Evolutionary conservation across 139 green algal genomes (phyloP).

Genomic region (Tetradesmus obliquus): DNA sequence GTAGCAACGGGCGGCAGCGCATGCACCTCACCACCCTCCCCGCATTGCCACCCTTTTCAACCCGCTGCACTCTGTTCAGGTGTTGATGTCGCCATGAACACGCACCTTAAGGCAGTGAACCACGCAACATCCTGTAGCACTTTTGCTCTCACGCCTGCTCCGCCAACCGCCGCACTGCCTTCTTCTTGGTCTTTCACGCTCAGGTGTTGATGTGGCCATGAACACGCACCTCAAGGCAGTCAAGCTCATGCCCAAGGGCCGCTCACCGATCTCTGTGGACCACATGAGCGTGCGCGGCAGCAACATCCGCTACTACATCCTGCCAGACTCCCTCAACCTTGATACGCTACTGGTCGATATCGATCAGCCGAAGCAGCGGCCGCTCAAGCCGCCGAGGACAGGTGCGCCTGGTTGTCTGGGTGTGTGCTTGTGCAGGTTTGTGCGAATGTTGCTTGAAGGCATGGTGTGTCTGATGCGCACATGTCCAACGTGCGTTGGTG

Average conservation of each 20-base stretch:
- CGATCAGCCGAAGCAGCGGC: slow-evolving; percentile 93
- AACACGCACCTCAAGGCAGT: slow-evolving; percentile 99
- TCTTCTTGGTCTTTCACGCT: not conserved
- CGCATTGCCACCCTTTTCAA: too few relatives aligned
- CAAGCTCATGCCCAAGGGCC: slow-evolving; percentile 95
- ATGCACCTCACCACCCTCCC: too few relatives aligned
- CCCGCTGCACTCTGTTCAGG: too few relatives aligned
- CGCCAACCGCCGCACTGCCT: not conserved
- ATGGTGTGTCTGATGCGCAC: too few relatives aligned
- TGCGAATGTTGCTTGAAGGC: too few relatives aligned
- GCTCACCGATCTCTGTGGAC: slow-evolving; percentile 89
- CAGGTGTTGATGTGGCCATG: slow-evolving; percentile 98
- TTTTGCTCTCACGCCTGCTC: not conserved
- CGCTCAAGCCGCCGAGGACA: slow-evolving; percentile 68
- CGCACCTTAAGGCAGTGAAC: slow-evolving; percentile 95
- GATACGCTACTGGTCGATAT: slow-evolving; percentile 99
- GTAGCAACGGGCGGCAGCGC: too few relatives aligned
- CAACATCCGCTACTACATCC: slow-evolving; percentile 91
- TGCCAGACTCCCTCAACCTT: slow-evolving; percentile 98
- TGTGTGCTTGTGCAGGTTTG: not conserved
- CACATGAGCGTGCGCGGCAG: slow-evolving; percentile 87
- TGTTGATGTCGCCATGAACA: slow-evolving; percentile 99
- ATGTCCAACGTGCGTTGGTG: too few relatives aligned
- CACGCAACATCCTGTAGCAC: too few relatives aligned
- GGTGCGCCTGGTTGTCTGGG: not conserved